phyloP scores from a whole-genome alignment of 2,329 filamentous ascomycete species.

The Aspergillus hiratsukae region DNA sequence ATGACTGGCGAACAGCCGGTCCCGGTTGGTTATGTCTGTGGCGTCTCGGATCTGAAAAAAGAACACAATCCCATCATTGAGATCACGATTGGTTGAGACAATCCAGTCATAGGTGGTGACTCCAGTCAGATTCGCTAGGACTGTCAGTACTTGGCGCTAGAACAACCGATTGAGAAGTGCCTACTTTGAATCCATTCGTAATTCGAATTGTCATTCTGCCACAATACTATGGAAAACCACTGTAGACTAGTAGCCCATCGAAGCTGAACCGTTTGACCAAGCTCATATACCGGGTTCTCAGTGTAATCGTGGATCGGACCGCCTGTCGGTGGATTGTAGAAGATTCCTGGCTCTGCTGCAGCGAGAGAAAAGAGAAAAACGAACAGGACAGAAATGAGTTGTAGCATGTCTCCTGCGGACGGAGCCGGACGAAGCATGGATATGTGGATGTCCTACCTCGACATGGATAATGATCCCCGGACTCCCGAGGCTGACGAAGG shows the following conservation, averaged over 20 bases:
- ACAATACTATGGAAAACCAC: background rate
- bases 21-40: background rate
- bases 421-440: too few species aligned
- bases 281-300: background rate
- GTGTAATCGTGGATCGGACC: background rate
- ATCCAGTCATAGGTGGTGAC: constrained; percentile 1
- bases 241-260: constrained; percentile 1
- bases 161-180: background rate
- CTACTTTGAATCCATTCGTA: constrained; percentile 2
- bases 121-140: background rate
- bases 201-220: constrained; percentile 1
- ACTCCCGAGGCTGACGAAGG: too few species aligned
- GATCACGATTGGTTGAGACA: background rate
- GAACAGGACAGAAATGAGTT: too few species aligned
- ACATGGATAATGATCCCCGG: too few species aligned
- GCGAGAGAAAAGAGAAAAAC: background rate
- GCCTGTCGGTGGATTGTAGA: background rate
- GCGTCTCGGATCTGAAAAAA: constrained; percentile 1
- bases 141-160: background rate
- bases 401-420: too few species aligned
- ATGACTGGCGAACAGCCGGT: background rate
- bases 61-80: background rate
- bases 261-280: background rate
- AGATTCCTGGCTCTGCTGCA: background rate
- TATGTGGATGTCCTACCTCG: too few species aligned